Conservation (phyloP, 306 rosid genomes). For the Pyrus pyrifolia region DNA sequence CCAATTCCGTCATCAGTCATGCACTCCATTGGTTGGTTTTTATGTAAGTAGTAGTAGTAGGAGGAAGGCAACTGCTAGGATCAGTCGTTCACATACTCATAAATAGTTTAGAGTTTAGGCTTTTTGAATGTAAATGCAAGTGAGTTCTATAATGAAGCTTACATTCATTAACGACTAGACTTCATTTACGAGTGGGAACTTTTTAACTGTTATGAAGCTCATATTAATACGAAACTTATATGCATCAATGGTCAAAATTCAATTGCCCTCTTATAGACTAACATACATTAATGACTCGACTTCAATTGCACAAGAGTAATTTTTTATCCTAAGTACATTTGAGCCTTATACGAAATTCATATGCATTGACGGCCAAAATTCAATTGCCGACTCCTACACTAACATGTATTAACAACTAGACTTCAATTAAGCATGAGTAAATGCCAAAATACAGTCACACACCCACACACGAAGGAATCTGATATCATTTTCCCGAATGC, state of each 20-base stretch:
- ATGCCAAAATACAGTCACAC: background rate
- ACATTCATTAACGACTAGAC: background rate
- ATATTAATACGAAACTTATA: too few relatives aligned
- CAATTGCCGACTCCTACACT: background rate
- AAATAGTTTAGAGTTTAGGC: background rate
- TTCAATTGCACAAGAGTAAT: background rate
- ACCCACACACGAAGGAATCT: too few relatives aligned
- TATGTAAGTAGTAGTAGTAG: background rate
- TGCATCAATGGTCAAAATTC: too few relatives aligned
- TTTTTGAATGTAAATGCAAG: too few relatives aligned
- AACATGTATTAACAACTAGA: background rate
- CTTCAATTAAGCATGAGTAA: background rate
- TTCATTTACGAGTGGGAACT: background rate
- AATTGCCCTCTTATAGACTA: too few relatives aligned
- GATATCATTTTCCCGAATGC: background rate
- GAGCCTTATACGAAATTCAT: too few relatives aligned
- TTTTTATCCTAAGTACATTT: background rate
- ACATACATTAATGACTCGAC: background rate
- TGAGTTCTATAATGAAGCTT: background rate
- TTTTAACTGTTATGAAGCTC: background rate
- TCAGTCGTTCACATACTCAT: accelerated
- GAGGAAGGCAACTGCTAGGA: accelerated
- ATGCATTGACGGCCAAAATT: background rate
- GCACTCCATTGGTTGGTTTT: background rate
- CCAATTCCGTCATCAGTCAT: too few relatives aligned